These are phyloP conservation scores for Dendrocalamus sinicus DNA, from an alignment of 176 grass and related monocot genomes.

Conservation along the genomic window DNA sequence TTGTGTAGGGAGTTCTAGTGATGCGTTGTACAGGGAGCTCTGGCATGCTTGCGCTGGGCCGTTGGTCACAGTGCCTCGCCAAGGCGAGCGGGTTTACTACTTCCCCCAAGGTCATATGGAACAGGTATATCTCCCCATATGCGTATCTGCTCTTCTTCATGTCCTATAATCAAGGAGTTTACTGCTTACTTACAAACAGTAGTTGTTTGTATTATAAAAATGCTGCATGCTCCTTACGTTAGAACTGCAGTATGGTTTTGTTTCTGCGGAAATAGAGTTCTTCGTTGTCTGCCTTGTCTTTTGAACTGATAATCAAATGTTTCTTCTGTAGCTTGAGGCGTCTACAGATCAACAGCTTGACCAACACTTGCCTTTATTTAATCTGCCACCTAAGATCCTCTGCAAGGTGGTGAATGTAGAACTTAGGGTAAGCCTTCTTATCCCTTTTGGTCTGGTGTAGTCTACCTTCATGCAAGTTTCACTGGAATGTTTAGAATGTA, in stretches of 20 bases:
- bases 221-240: background rate
- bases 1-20: slow-evolving; percentile 39
- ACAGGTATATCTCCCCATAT: slow-evolving; percentile 62
- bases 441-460: slow-evolving; percentile 5
- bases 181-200: background rate
- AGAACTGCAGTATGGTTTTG: background rate
- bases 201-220: background rate
- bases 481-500: background rate
- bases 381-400: slow-evolving; percentile 75
- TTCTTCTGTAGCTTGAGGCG: slow-evolving; percentile 73
- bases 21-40: slow-evolving; percentile 74
- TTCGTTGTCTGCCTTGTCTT: slow-evolving; percentile 41
- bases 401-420: slow-evolving; percentile 85
- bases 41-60: slow-evolving; percentile 93
- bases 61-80: slow-evolving; percentile 66
- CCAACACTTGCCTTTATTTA: slow-evolving; percentile 73
- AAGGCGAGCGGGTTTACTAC: slow-evolving; percentile 86
- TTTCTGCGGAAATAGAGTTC: background rate
- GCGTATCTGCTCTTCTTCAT: background rate
- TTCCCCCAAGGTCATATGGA: slow-evolving; percentile 98
- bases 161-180: background rate
- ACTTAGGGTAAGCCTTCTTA: slow-evolving; percentile 62
- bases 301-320: slow-evolving; percentile 10
- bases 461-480: slow-evolving; percentile 10
- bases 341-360: slow-evolving; percentile 81